A percentile compares a stretch with the other conserved stretches of the same genome.
Conservation (phyloP, 805 yeast genomes). For the Wickerhamiella dianesei region DNA sequence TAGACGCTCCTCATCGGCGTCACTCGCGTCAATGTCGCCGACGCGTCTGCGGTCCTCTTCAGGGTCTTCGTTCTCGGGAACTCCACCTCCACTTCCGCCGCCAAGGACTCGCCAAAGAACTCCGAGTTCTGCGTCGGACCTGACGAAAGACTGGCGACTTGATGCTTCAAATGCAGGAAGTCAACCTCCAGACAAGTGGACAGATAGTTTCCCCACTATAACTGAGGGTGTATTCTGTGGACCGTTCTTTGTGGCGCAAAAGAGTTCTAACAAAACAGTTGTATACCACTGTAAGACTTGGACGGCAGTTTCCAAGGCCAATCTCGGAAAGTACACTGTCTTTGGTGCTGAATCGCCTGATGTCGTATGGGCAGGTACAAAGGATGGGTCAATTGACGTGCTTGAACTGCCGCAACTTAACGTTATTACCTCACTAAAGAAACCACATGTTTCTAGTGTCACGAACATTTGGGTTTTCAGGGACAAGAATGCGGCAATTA, state of each 20-base stretch:
- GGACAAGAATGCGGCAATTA: constrained; percentile 20
- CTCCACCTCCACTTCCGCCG: neutral
- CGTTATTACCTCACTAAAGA: neutral
- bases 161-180: neutral
- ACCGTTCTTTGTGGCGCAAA: neutral
- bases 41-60: neutral
- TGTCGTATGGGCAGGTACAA: constrained; percentile 1
- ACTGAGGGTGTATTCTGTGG: neutral
- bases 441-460: constrained; percentile 12
- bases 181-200: neutral
- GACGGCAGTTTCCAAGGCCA: neutral
- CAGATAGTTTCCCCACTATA: neutral
- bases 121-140: neutral
- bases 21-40: neutral
- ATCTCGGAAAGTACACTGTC: neutral
- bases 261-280: neutral
- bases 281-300: neutral
- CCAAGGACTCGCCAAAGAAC: neutral
- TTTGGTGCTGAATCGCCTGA: neutral
- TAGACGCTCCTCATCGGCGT: neutral
- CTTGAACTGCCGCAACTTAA: neutral
- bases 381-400: neutral
- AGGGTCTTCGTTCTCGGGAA: neutral
- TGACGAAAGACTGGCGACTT: neutral
- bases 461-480: constrained; percentile 8